These are phyloP conservation scores for Azolla pinnata DNA, from an alignment of 75 land plant genomes.

Conservation along the genomic window DNA sequence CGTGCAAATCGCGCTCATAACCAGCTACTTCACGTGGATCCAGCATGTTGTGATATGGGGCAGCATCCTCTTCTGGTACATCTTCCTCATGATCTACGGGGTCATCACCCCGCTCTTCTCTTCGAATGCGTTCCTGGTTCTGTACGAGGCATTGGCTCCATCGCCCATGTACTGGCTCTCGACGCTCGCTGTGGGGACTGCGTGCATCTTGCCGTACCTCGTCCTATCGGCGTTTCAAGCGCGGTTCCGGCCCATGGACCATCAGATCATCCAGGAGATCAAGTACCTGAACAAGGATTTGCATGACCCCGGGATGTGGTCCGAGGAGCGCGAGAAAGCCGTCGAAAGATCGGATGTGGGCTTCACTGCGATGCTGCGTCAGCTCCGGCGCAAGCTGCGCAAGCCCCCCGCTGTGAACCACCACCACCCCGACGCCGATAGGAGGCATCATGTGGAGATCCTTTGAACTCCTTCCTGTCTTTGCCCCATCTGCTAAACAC, in stretches of 20 bases:
- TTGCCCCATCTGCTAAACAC: too few relatives aligned
- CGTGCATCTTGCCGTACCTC: slow-evolving; percentile 55
- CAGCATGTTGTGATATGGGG: slow-evolving; percentile 83
- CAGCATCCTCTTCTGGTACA: slow-evolving; percentile 66
- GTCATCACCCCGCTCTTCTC: slow-evolving; percentile 30
- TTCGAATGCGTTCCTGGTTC: slow-evolving; percentile 29
- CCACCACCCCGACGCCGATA: too few relatives aligned
- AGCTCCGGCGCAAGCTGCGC: too few relatives aligned
- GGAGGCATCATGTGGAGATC: too few relatives aligned
- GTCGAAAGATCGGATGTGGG: slow-evolving; percentile 57
- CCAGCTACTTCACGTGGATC: slow-evolving; percentile 84
- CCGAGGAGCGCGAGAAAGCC: slow-evolving; percentile 47
- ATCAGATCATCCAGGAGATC: slow-evolving; percentile 85
- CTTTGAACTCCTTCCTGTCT: too few relatives aligned
- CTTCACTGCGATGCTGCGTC: slow-evolving; percentile 53
- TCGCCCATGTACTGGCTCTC: slow-evolving; percentile 58
- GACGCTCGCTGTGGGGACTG: slow-evolving; percentile 34
- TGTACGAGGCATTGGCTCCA: slow-evolving; percentile 45
- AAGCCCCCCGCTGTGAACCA: too few relatives aligned
- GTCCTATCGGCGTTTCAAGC: slow-evolving; percentile 41
- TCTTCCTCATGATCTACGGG: slow-evolving; percentile 58
- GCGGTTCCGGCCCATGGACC: slow-evolving; percentile 63
- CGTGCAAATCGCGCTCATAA: slow-evolving; percentile 55
- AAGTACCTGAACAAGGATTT: slow-evolving; percentile 53
- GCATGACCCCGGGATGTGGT: slow-evolving; percentile 57